phyloP scores from a whole-genome alignment of 768 basidiomycete species.

The Crucibulum laeve region DNA sequence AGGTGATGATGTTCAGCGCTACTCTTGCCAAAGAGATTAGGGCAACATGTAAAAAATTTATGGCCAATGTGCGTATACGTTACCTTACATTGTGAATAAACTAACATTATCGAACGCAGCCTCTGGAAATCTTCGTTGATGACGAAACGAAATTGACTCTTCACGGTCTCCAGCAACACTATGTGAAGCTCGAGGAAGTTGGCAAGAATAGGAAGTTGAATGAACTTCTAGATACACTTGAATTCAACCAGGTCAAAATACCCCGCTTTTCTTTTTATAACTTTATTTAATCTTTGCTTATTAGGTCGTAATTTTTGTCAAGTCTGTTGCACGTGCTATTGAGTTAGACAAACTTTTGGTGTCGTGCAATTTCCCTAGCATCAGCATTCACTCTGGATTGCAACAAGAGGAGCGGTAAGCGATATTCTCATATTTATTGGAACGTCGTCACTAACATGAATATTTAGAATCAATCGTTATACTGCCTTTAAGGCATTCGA shows the following conservation, averaged over 20 bases:
- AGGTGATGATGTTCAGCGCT: conserved; percentile 99
- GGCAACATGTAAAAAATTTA: conserved; percentile 98
- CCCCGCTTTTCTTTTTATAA: neutral
- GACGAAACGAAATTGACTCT: conserved; percentile 98
- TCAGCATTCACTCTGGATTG: conserved; percentile 93
- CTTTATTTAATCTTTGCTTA: neutral
- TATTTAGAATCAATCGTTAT: conserved; percentile 82
- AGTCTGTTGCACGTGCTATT: conserved; percentile 94
- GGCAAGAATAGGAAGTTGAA: conserved; percentile 97
- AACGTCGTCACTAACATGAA: neutral
- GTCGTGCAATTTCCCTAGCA: conserved; percentile 98
- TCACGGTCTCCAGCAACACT: conserved; percentile 98
- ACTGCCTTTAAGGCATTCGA: conserved; percentile 99
- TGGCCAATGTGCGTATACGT: conserved; percentile 80
- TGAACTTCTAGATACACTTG: conserved; percentile 89
- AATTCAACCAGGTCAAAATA: conserved; percentile 88
- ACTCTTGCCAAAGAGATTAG: conserved; percentile 97
- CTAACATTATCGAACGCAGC: conserved; percentile 41
- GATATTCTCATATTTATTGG: neutral
- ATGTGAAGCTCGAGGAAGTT: conserved; percentile 92
- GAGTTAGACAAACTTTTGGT: conserved; percentile 94
- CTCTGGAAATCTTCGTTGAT: conserved; percentile 98
- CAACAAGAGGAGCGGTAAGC: conserved; percentile 93
- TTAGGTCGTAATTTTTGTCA: conserved; percentile 99
- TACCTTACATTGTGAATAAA: neutral